A percentile compares a stretch with the other conserved stretches of the same genome.
Evolutionary conservation across 129 eudicot genomes (phyloP).

Genomic region (Silybum marianum): DNA sequence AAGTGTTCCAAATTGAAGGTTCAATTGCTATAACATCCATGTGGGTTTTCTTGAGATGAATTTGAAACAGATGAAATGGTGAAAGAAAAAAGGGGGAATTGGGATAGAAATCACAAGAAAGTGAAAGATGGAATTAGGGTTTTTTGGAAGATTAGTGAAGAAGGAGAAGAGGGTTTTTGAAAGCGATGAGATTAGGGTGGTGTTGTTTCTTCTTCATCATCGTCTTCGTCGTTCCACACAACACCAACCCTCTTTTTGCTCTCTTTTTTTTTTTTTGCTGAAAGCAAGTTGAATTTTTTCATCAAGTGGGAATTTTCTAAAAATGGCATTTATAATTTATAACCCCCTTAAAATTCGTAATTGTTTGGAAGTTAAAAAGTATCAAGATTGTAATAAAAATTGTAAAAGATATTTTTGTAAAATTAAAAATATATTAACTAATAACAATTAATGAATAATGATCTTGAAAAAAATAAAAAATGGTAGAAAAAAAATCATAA

Average conservation of each 20-base stretch:
- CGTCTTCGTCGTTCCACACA: conserved; percentile 30
- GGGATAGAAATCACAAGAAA: neutral
- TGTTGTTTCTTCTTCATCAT: conserved; percentile 19
- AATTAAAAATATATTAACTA: no score
- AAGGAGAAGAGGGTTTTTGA: conserved; percentile 10
- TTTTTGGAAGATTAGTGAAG: conserved; percentile 34
- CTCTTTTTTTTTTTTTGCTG: neutral
- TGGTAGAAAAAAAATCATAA: no score
- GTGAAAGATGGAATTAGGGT: conserved; percentile 18
- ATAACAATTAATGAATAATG: no score
- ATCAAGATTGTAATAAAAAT: no score
- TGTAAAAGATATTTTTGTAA: no score
- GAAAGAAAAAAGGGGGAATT: neutral
- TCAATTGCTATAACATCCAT: conserved; percentile 55
- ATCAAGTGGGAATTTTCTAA: conserved; percentile 12
- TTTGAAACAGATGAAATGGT: neutral
- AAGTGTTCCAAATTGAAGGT: conserved; percentile 34
- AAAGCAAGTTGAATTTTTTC: conserved; percentile 19
- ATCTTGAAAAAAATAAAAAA: no score
- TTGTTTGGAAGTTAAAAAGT: neutral
- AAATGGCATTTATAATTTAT: neutral
- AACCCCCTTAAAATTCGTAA: neutral
- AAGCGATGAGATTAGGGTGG: conserved; percentile 24
- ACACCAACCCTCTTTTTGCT: conserved; percentile 27
- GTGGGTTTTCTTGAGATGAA: conserved; percentile 6